These are phyloP conservation scores for Sphaerulina musiva DNA, from an alignment of 2,329 filamentous ascomycete genomes.

Conservation along the genomic window DNA sequence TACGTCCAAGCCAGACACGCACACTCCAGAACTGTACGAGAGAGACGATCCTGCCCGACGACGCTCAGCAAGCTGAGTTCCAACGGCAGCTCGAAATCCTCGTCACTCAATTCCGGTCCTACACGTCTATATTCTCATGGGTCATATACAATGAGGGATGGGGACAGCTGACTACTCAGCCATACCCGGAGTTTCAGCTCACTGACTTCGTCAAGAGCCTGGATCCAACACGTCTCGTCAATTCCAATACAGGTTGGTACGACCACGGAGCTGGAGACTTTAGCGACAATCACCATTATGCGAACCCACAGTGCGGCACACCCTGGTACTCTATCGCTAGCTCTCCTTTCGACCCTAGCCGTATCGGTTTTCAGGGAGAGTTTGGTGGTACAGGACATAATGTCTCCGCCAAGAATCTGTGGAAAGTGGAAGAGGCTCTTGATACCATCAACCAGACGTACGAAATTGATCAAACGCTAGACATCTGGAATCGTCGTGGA, in stretches of 20 bases:
- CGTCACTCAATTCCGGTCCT: constrained; percentile 57
- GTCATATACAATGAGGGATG: constrained; percentile 68
- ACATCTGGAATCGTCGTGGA: constrained; percentile 61
- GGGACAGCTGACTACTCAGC: constrained; percentile 51
- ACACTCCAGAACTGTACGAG: constrained; percentile 26
- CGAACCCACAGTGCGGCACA: constrained; percentile 63
- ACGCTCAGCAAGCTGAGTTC: constrained; percentile 57
- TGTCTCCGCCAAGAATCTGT: constrained; percentile 56
- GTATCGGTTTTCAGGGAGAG: constrained; percentile 65
- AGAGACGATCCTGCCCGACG: constrained; percentile 33
- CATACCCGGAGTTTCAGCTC: constrained; percentile 50
- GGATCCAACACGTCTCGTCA: constrained; percentile 59
- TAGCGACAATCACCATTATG: constrained; percentile 54
- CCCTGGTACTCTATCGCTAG: constrained; percentile 58
- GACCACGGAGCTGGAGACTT: constrained; percentile 65
- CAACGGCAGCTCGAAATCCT: constrained; percentile 56
- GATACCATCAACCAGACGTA: constrained; percentile 60
- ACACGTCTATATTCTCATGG: constrained; percentile 61
- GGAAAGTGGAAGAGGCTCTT: constrained; percentile 57
- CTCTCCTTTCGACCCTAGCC: constrained; percentile 50
- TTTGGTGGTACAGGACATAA: constrained; percentile 65
- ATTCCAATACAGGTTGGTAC: constrained; percentile 59
- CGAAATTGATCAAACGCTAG: constrained; percentile 54
- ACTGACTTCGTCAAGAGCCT: constrained; percentile 50
- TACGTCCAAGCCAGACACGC: constrained; percentile 40